phyloP scores from a whole-genome alignment of 192 early-diverging fungal species.

The Coemansia sp. region DNA sequence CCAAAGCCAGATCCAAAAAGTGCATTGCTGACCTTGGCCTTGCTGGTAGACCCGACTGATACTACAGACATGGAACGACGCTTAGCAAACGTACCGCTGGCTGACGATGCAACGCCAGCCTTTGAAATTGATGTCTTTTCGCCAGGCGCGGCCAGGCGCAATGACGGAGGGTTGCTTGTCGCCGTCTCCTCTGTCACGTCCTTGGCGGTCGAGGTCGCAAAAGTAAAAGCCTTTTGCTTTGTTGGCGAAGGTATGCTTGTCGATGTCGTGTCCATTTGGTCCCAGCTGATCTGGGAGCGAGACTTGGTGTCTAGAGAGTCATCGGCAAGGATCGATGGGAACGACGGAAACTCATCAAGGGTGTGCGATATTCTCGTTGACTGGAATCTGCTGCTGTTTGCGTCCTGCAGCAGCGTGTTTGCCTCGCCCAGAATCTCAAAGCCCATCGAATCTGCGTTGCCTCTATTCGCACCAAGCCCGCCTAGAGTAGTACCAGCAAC shows the following conservation, averaged over 20 bases:
- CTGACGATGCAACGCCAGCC: not conserved
- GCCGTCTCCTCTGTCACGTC: not conserved
- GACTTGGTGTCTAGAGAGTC: slow-evolving; percentile 13
- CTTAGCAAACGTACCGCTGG: slow-evolving; percentile 25
- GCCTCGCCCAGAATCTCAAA: not conserved
- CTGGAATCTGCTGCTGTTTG: not conserved
- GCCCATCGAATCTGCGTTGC: not conserved
- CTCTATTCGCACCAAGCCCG: not conserved
- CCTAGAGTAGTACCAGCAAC: not conserved
- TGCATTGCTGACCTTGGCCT: not conserved
- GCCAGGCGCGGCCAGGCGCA: not conserved
- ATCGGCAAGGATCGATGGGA: slow-evolving; percentile 23
- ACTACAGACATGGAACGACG: slow-evolving; percentile 50
- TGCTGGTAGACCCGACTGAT: slow-evolving; percentile 17
- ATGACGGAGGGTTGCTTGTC: not conserved
- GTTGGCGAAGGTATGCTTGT: slow-evolving; percentile 20
- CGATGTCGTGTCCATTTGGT: slow-evolving; percentile 12
- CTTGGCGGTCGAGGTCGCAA: not conserved
- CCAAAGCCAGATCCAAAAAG: slow-evolving; percentile 3
- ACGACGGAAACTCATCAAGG: slow-evolving; percentile 39
- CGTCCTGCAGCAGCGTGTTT: not conserved
- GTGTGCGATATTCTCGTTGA: slow-evolving; percentile 21
- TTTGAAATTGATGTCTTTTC: not conserved
- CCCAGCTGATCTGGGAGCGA: slow-evolving; percentile 34
- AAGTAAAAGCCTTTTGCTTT: slow-evolving; percentile 4